Percentiles rank a stretch among this genome's conserved stretches.
phyloP scores from a whole-genome alignment of 352 stramenopile genomes.

The Phytophthora multivora region DNA sequence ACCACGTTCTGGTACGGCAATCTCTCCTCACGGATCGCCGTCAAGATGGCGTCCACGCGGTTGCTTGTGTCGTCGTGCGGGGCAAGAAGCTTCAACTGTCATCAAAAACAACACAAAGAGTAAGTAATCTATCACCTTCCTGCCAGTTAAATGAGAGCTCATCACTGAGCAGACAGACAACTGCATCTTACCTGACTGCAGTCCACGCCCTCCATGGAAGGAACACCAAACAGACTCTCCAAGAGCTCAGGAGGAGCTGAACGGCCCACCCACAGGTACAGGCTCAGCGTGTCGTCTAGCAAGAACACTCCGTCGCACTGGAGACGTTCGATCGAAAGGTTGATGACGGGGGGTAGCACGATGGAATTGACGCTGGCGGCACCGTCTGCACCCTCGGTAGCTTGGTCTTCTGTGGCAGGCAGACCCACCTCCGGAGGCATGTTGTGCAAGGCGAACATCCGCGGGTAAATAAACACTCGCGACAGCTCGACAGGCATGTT shows the following conservation, averaged over 20 bases:
- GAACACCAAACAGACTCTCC: slow-evolving; percentile 93
- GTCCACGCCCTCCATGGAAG: slow-evolving; percentile 95
- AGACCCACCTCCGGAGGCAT: slow-evolving; percentile 89
- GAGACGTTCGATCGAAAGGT: slow-evolving; percentile 95
- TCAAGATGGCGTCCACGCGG: slow-evolving; percentile 89
- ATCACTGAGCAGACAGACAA: slow-evolving; percentile 9
- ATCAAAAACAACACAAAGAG: slow-evolving; percentile 17
- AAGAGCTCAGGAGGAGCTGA: slow-evolving; percentile 88
- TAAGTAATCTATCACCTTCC: slow-evolving; percentile 28
- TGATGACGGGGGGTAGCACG: slow-evolving; percentile 91
- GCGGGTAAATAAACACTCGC: slow-evolving; percentile 96
- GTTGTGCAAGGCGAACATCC: slow-evolving; percentile 95
- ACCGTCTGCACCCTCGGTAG: slow-evolving; percentile 20
- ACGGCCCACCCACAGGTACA: slow-evolving; percentile 97
- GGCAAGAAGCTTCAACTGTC: slow-evolving; percentile 73
- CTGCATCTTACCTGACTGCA: slow-evolving; percentile 62
- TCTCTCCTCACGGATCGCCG: slow-evolving; percentile 88
- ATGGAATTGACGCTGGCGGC: slow-evolving; percentile 49
- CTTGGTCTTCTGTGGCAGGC: slow-evolving; percentile 57
- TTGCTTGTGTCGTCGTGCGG: slow-evolving; percentile 85
- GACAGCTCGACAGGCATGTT: slow-evolving; percentile 94
- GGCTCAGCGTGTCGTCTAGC: slow-evolving; percentile 95
- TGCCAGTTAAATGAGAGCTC: slow-evolving; percentile 9
- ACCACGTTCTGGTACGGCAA: slow-evolving; percentile 84
- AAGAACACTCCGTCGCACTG: slow-evolving; percentile 96